These are phyloP conservation scores for Silene noctiflora DNA, from an alignment of 179 eudicot genomes.

Conservation along the genomic window DNA sequence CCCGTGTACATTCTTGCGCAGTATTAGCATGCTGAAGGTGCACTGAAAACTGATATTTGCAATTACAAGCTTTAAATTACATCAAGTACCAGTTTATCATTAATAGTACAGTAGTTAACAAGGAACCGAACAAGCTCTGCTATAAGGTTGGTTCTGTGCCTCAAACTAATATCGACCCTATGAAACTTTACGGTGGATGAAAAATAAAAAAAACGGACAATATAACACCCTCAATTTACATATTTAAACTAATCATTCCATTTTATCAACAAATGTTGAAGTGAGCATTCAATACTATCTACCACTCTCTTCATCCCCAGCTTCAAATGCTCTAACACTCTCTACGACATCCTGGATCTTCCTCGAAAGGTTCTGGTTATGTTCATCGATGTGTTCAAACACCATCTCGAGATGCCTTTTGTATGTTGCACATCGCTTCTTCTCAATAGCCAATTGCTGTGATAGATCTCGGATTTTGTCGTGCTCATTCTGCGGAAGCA, in stretches of 20 bases:
- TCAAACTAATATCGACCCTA: neutral
- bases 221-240: slow-evolving; percentile 13
- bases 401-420: slow-evolving; percentile 85
- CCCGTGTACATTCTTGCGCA: no score
- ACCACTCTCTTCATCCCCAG: slow-evolving; percentile 43
- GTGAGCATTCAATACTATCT: slow-evolving; percentile 36
- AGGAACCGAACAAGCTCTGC: slow-evolving; percentile 4
- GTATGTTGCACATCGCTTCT: slow-evolving; percentile 67
- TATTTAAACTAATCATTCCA: slow-evolving; percentile 12
- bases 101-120: slow-evolving; percentile 4
- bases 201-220: slow-evolving; percentile 15
- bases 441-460: slow-evolving; percentile 82
- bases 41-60: neutral
- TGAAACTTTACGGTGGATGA: slow-evolving; percentile 3
- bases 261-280: slow-evolving; percentile 10
- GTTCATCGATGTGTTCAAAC: slow-evolving; percentile 88
- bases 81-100: slow-evolving; percentile 10
- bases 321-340: slow-evolving; percentile 69
- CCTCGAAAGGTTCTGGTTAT: slow-evolving; percentile 65
- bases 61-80: slow-evolving; percentile 12
- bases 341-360: slow-evolving; percentile 67
- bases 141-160: slow-evolving; percentile 13
- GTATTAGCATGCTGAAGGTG: no score
- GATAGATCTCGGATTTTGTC: slow-evolving; percentile 81
- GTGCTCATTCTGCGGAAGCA: slow-evolving; percentile 59